phyloP scores from a whole-genome alignment of 768 basidiomycete species.

The Suillus spraguei region DNA sequence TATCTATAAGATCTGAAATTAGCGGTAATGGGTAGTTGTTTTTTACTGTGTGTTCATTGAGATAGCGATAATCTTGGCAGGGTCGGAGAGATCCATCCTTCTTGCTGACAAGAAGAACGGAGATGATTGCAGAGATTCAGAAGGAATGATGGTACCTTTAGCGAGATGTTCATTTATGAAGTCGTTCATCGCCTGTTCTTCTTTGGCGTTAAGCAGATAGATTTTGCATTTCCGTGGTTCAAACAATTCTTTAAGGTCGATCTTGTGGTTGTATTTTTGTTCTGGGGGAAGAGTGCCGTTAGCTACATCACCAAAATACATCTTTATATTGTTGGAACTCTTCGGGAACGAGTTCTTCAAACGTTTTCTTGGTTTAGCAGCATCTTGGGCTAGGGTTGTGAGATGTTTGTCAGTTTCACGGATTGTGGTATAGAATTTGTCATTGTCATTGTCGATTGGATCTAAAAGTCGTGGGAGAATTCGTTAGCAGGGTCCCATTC shows the following conservation, averaged over 20 bases:
- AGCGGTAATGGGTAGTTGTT: not conserved
- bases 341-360: not conserved
- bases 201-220: not conserved
- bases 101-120: slow-evolving; percentile 16
- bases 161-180: slow-evolving; percentile 16
- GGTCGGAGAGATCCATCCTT: not conserved
- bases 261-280: not conserved
- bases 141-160: slow-evolving; percentile 14
- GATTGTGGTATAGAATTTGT: too few relatives aligned
- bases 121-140: slow-evolving; percentile 24
- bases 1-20: slow-evolving; percentile 14
- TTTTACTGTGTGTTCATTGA: slow-evolving; percentile 14
- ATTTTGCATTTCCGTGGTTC: not conserved
- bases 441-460: too few relatives aligned
- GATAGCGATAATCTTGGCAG: not conserved
- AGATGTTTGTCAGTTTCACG: too few relatives aligned
- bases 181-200: not conserved
- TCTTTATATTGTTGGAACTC: not conserved
- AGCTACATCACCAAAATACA: not conserved
- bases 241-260: not conserved
- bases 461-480: too few relatives aligned
- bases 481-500: too few relatives aligned
- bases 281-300: not conserved
- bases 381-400: too few relatives aligned
- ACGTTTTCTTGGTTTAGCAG: not conserved